phyloP scores from a whole-genome alignment of 208 protist genomes.

The Trypanosoma boissoni region DNA sequence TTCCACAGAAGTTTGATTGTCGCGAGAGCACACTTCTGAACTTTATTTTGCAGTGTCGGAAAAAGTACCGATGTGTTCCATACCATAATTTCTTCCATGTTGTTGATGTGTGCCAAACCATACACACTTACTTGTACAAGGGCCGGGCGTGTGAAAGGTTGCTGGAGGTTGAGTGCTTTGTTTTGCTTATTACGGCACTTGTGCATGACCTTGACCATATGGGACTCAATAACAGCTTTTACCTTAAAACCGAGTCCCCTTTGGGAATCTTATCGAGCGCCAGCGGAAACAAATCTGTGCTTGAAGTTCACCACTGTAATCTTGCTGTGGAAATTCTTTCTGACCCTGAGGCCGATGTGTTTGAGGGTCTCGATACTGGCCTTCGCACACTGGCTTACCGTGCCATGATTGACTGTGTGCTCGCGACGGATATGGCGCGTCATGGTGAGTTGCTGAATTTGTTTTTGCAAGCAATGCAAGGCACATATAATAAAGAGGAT shows the following conservation, averaged over 20 bases:
- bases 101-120: slow-evolving; percentile 78
- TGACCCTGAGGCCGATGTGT: slow-evolving; percentile 67
- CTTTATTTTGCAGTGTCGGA: slow-evolving; percentile 79
- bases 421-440: slow-evolving; percentile 86
- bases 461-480: slow-evolving; percentile 23
- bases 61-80: slow-evolving; percentile 78
- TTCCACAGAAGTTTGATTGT: slow-evolving; percentile 77
- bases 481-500: slow-evolving; percentile 35
- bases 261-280: slow-evolving; percentile 79
- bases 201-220: slow-evolving; percentile 88
- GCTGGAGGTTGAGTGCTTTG: slow-evolving; percentile 77
- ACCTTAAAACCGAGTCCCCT: slow-evolving; percentile 84
- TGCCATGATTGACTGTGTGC: slow-evolving; percentile 75
- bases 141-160: slow-evolving; percentile 48
- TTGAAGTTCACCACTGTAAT: slow-evolving; percentile 89
- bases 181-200: slow-evolving; percentile 73
- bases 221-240: slow-evolving; percentile 91
- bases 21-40: slow-evolving; percentile 63
- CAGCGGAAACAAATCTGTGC: slow-evolving; percentile 77
- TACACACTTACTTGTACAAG: slow-evolving; percentile 66
- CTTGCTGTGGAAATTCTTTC: slow-evolving; percentile 83
- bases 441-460: slow-evolving; percentile 52
- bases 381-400: slow-evolving; percentile 56
- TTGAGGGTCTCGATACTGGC: slow-evolving; percentile 46
- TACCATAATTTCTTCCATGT: slow-evolving; percentile 90